A percentile compares a stretch with the other conserved stretches of the same genome.
Conservation (phyloP, 345 rosid genomes). For the Syzygium aqueum region DNA sequence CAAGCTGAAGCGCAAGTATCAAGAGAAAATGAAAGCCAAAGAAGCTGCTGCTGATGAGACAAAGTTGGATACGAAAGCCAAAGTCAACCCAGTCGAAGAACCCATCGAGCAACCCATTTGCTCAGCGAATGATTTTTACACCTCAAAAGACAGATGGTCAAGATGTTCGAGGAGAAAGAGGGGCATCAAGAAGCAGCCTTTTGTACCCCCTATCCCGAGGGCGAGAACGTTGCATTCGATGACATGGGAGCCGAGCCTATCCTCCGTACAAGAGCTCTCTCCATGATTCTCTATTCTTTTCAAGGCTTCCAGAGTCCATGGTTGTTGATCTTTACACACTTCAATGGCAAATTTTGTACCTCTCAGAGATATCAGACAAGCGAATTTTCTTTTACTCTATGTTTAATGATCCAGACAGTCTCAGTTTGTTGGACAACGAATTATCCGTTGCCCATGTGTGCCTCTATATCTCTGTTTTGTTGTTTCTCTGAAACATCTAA, state of each 20-base stretch:
- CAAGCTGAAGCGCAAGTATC: conserved; percentile 30
- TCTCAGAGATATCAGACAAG: background rate
- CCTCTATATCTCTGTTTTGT: background rate
- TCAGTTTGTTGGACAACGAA: background rate
- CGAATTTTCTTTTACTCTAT: background rate
- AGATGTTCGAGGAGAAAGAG: conserved; percentile 5
- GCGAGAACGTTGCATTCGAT: conserved; percentile 2
- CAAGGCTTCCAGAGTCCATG: background rate
- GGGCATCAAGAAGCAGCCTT: conserved; percentile 28
- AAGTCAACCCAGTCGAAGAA: conserved; percentile 14
- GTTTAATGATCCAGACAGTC: background rate
- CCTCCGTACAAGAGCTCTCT: conserved; percentile 46
- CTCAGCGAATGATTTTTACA: conserved; percentile 39
- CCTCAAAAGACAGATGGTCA: conserved; percentile 12
- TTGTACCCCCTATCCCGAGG: conserved; percentile 42
- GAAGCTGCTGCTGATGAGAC: background rate
- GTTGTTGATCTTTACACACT: background rate
- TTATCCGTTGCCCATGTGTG: background rate
- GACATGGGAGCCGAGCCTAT: conserved; percentile 47
- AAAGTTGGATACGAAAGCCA: conserved; percentile 19
- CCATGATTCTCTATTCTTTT: conserved; percentile 12
- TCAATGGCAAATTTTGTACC: background rate
- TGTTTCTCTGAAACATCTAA: background rate
- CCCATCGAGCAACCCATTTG: conserved; percentile 18
- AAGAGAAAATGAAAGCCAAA: conserved; percentile 4